Evolutionary conservation across 2,329 filamentous ascomycete species (phyloP).

Genomic region (Corynespora cassiicola): DNA sequence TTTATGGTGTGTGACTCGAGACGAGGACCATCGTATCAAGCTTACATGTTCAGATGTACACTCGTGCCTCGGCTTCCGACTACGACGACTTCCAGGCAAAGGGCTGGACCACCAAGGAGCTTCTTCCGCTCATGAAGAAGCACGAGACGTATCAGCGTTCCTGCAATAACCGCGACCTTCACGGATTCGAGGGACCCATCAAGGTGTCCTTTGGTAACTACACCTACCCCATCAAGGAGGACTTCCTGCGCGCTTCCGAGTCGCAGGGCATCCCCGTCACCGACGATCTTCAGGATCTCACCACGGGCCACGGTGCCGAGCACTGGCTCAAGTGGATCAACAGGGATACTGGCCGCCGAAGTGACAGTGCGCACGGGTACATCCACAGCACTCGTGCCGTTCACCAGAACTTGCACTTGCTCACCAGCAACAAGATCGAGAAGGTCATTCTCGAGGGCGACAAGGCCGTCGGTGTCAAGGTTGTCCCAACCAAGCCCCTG

Average conservation of each 20-base stretch:
- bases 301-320: constrained; percentile 73
- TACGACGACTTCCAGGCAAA: constrained; percentile 82
- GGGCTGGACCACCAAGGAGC: constrained; percentile 79
- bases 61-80: constrained; percentile 72
- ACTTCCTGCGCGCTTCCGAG: constrained; percentile 76
- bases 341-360: constrained; percentile 70
- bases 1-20: constrained; percentile 64
- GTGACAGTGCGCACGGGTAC: constrained; percentile 79
- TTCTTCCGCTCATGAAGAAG: constrained; percentile 79
- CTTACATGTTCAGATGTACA: constrained; percentile 66
- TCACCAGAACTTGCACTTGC: constrained; percentile 73
- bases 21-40: too few species aligned
- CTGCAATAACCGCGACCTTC: constrained; percentile 65
- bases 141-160: constrained; percentile 76
- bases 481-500: constrained; percentile 73
- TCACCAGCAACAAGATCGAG: constrained; percentile 79
- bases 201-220: constrained; percentile 82
- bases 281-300: constrained; percentile 77
- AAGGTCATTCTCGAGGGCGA: constrained; percentile 78
- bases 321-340: constrained; percentile 91
- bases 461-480: constrained; percentile 73
- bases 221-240: constrained; percentile 81
- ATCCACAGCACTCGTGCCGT: constrained; percentile 76
- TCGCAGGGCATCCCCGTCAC: constrained; percentile 77
- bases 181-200: constrained; percentile 81